A percentile compares a stretch with the other conserved stretches of the same genome.
phyloP scores from a whole-genome alignment of 1,284 basidiomycete species.

The Cerioporus squamosus region DNA sequence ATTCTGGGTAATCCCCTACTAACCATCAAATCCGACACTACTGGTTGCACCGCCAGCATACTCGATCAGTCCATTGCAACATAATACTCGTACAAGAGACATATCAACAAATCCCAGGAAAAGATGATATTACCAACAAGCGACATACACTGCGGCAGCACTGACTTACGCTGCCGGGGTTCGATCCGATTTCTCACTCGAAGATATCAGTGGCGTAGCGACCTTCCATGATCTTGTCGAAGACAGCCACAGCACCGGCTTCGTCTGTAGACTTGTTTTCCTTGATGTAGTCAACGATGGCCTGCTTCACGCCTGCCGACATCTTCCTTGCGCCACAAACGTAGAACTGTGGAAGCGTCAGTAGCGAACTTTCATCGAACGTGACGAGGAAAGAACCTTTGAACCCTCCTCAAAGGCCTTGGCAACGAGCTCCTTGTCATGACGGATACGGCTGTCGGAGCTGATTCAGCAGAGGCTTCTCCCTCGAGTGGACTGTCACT shows the following conservation, averaged over 20 bases:
- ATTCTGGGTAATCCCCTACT: too few species aligned
- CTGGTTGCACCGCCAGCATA: too few species aligned
- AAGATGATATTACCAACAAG: too few species aligned
- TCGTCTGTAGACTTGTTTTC: slow-evolving; percentile 27
- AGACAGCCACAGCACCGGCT: slow-evolving; percentile 26
- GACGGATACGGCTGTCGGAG: slow-evolving; percentile 46
- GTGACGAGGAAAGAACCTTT: slow-evolving; percentile 44
- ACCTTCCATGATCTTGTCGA: slow-evolving; percentile 35
- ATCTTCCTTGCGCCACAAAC: slow-evolving; percentile 47
- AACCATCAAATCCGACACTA: too few species aligned
- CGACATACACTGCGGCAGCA: too few species aligned
- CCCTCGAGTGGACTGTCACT: slow-evolving; percentile 23
- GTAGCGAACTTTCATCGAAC: neutral
- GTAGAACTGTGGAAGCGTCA: slow-evolving; percentile 40
- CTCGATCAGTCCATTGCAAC: too few species aligned
- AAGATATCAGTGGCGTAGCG: slow-evolving; percentile 49
- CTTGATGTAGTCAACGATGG: slow-evolving; percentile 40
- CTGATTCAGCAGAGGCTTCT: neutral
- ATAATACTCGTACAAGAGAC: too few species aligned
- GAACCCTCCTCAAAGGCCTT: slow-evolving; percentile 40
- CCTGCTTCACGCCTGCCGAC: slow-evolving; percentile 40
- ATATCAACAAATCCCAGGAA: too few species aligned
- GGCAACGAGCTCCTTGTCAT: slow-evolving; percentile 42
- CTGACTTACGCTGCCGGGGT: too few species aligned
- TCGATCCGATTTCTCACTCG: slow-evolving; percentile 24